phyloP scores from a whole-genome alignment of 768 basidiomycete genomes.

The Pisolithus marmoratus region DNA sequence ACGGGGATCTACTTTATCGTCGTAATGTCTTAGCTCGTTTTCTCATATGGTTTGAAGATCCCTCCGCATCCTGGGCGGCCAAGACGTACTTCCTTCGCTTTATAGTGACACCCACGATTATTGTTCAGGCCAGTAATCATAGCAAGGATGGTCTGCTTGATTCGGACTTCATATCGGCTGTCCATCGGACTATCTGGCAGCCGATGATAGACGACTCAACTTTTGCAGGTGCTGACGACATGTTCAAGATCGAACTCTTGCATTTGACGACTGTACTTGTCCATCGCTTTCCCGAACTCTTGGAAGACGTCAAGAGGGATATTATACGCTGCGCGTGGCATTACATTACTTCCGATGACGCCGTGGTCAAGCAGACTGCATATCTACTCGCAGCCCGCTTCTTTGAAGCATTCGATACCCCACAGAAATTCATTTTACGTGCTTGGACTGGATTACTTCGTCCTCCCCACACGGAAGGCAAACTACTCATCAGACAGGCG shows the following conservation, averaged over 20 bases:
- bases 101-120: slow-evolving; percentile 80
- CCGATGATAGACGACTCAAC: slow-evolving; percentile 54
- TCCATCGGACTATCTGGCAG: slow-evolving; percentile 78
- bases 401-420: slow-evolving; percentile 83
- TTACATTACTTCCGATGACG: slow-evolving; percentile 79
- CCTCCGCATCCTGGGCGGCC: slow-evolving; percentile 58
- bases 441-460: slow-evolving; percentile 90
- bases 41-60: slow-evolving; percentile 74
- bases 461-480: slow-evolving; percentile 71
- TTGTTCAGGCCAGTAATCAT: slow-evolving; percentile 63
- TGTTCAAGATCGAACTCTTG: slow-evolving; percentile 85
- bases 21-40: slow-evolving; percentile 84
- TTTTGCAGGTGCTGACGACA: slow-evolving; percentile 66
- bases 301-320: slow-evolving; percentile 81
- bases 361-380: slow-evolving; percentile 87
- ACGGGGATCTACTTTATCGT: slow-evolving; percentile 60
- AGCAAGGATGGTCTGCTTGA: slow-evolving; percentile 62
- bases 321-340: slow-evolving; percentile 93
- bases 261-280: slow-evolving; percentile 87
- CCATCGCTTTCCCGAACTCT: slow-evolving; percentile 73
- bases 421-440: slow-evolving; percentile 83
- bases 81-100: slow-evolving; percentile 78
- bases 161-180: slow-evolving; percentile 57
- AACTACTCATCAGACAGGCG: slow-evolving; percentile 75
- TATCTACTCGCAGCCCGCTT: slow-evolving; percentile 89